Base-by-base conservation (phyloP, 495 filamentous ascomycete genomes). In the Lichenothelia convexa region DNA sequence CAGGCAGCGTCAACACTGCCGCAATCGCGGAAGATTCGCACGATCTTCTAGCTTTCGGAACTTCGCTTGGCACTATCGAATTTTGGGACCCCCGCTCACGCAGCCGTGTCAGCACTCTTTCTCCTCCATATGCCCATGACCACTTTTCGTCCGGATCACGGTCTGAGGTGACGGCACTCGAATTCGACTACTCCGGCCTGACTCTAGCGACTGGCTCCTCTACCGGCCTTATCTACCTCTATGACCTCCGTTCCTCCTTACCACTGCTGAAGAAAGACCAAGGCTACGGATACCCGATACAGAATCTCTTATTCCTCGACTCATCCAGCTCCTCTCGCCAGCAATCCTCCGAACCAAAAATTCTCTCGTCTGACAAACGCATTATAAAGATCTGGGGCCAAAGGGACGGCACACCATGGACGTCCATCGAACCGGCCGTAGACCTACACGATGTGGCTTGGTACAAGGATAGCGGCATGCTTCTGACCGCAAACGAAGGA, bases 361-460 rank as follows among this genome's bases (percentile, higher is more conserved):
- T 99, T 33, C 61, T 99, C 24, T 87, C 84, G 1, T 68, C 82
- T 8, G 91, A 95, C 54, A 94, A 91, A 56, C 66, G 82, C 41
- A 92, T 93, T 43, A 93, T 99, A 61, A 99, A 99, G 58, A 71
- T 99, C 20, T 95, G 85, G 80, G 80, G 94, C 38, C 69, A 80
- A 19, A 62, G 71, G 15, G 71, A 74, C 39, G 85, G 86, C 30
- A 70, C 66, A 13, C 78, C 85, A 2, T 99, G 86, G 85, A 93
- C 86, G 0, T 91, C 84, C 1, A 80, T 95, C 29, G 87, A 95
- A 49, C 91, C 91, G 1, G 68, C 84, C 21, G 89, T 93, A 12
- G 91, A 95, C 49, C 69, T 99, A 43, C 92, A 94, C 53, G 74
- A 74, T 33, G 85, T 95, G 18, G 82, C 78, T 18, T 87, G 84